Conservation (phyloP, 1,139 yeast species). For the Arxiozyma bovina region DNA sequence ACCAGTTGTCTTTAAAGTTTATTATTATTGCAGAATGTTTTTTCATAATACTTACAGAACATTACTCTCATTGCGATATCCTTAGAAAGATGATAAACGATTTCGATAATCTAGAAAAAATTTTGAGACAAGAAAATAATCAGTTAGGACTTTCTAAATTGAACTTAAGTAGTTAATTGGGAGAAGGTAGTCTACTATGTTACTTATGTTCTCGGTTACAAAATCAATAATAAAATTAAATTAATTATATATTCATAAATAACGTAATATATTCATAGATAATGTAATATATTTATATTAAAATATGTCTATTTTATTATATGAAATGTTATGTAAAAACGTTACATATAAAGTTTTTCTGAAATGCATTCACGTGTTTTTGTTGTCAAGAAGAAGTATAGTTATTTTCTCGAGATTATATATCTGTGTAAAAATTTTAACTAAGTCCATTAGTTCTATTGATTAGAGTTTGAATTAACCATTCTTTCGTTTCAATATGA, state of each 20-base stretch:
- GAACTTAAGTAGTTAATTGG: background rate
- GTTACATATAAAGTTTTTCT: too few species aligned
- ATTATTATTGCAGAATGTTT: conserved; percentile 25
- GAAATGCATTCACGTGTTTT: background rate
- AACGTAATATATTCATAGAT: background rate
- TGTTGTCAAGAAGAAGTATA: background rate
- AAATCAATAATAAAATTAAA: too few species aligned
- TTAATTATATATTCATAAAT: background rate
- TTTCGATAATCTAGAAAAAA: conserved; percentile 17
- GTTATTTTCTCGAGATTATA: background rate
- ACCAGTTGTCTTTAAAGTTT: conserved; percentile 28
- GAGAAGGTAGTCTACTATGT: background rate
- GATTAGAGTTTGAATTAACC: conserved; percentile 69
- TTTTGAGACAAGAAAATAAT: conserved; percentile 7
- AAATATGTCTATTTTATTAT: background rate
- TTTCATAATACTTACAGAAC: conserved; percentile 19
- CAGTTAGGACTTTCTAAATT: background rate
- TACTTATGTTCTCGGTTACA: too few species aligned
- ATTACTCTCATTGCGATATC: conserved; percentile 23
- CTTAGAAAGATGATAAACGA: conserved; percentile 23
- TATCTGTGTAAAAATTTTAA: background rate
- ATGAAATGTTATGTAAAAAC: too few species aligned
- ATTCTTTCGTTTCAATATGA: conserved; percentile 45
- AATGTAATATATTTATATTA: background rate
- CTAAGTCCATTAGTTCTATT: conserved; percentile 30